Evolutionary conservation across 352 stramenopile species (phyloP).

Genomic region (Phytophthora citrophthora): DNA sequence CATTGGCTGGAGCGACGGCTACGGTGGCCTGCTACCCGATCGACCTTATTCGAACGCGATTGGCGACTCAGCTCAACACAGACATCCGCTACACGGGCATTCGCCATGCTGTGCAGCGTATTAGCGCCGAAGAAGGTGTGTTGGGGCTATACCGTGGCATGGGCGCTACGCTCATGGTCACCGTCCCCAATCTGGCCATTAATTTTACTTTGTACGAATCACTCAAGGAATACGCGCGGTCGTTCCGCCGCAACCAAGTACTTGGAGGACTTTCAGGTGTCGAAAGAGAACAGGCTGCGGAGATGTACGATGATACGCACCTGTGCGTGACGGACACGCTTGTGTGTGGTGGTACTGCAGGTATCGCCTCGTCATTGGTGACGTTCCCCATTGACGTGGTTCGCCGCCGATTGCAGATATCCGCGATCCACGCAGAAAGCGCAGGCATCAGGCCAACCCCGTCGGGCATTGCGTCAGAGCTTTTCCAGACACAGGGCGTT

Average conservation of each 20-base stretch:
- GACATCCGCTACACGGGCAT: slow-evolving; percentile 93
- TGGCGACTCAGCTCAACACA: slow-evolving; percentile 93
- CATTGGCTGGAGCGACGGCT: slow-evolving; percentile 70
- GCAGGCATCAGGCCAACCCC: slow-evolving; percentile 78
- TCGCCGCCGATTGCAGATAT: slow-evolving; percentile 95
- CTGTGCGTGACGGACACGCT: slow-evolving; percentile 88
- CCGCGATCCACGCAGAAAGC: slow-evolving; percentile 75
- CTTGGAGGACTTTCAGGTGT: slow-evolving; percentile 36
- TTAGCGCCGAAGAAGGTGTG: slow-evolving; percentile 89
- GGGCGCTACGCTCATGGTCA: slow-evolving; percentile 93
- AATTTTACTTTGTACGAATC: slow-evolving; percentile 96
- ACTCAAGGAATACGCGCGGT: slow-evolving; percentile 90
- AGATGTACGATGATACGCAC: slow-evolving; percentile 31
- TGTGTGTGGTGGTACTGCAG: slow-evolving; percentile 89
- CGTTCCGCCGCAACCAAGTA: slow-evolving; percentile 66
- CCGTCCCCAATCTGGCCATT: slow-evolving; percentile 96
- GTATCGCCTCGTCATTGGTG: slow-evolving; percentile 92
- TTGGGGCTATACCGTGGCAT: slow-evolving; percentile 94
- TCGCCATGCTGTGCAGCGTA: slow-evolving; percentile 93
- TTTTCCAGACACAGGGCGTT: slow-evolving; percentile 74
- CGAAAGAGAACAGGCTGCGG: slow-evolving; percentile 29
- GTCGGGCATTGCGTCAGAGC: slow-evolving; percentile 72
- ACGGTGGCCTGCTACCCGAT: slow-evolving; percentile 96
- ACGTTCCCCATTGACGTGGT: slow-evolving; percentile 97
- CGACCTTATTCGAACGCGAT: slow-evolving; percentile 94